phyloP scores from a whole-genome alignment of 2,329 filamentous ascomycete species.

The Neofusicoccum kwambonambiense region DNA sequence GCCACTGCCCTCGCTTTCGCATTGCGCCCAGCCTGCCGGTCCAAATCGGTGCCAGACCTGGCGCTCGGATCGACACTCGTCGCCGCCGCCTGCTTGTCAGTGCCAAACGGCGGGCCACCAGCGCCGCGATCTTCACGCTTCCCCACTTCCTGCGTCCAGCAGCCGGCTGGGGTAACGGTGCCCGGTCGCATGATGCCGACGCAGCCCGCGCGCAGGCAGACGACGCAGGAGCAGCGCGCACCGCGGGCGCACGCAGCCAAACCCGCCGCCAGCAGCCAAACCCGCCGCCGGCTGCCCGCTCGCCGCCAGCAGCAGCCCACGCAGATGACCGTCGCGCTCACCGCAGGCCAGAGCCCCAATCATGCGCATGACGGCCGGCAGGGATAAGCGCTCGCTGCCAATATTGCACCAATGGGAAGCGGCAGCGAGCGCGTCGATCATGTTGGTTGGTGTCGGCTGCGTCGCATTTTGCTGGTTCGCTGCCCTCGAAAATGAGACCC shows the following conservation, averaged over 20 bases:
- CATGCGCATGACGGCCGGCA: slow-evolving; percentile 3
- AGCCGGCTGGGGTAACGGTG: slow-evolving; percentile 10
- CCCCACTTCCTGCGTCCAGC: slow-evolving; percentile 7
- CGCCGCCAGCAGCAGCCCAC: background rate
- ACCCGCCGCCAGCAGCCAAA: background rate
- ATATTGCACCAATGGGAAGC: slow-evolving; percentile 11
- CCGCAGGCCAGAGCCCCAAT: slow-evolving; percentile 1
- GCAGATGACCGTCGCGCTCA: slow-evolving; percentile 9
- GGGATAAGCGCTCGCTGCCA: background rate
- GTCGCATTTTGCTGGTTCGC: background rate
- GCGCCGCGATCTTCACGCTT: slow-evolving; percentile 12
- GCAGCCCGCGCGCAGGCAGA: background rate
- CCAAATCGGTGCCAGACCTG: slow-evolving; percentile 9
- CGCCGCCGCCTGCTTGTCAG: slow-evolving; percentile 10
- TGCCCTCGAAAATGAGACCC: slow-evolving; percentile 10
- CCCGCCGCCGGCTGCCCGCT: no score
- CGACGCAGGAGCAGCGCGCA: background rate
- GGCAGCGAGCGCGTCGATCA: slow-evolving; percentile 7
- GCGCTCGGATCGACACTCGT: slow-evolving; percentile 13
- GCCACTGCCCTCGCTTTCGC: slow-evolving; percentile 13
- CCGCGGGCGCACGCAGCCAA: background rate
- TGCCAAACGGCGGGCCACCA: slow-evolving; percentile 15
- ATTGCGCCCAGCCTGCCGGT: slow-evolving; percentile 14
- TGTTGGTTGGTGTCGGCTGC: slow-evolving; percentile 10
- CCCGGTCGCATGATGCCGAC: slow-evolving; percentile 5